phyloP scores from a whole-genome alignment of 1,284 basidiomycete genomes.

The Ceratobasidium sp. region DNA sequence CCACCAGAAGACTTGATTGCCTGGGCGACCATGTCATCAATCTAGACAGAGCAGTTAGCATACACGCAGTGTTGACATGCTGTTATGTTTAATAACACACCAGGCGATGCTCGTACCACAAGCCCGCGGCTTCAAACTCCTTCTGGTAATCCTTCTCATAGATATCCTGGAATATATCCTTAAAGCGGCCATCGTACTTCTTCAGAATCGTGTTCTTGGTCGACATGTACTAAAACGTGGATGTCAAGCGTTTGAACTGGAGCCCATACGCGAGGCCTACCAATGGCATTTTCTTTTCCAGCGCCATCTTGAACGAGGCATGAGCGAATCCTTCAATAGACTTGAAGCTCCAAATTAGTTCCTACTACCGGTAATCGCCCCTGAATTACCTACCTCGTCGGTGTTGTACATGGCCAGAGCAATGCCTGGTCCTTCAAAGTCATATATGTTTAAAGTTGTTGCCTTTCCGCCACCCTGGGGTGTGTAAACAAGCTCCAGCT shows the following conservation, averaged over 20 bases:
- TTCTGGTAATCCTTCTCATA: constrained; percentile 85
- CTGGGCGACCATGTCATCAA: constrained; percentile 97
- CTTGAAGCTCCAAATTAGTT: constrained; percentile 49
- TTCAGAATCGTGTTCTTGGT: constrained; percentile 98
- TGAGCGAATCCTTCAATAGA: constrained; percentile 96
- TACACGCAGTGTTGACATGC: constrained; percentile 33
- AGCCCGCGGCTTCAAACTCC: constrained; percentile 79
- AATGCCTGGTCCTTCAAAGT: constrained; percentile 89
- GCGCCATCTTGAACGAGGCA: constrained; percentile 98
- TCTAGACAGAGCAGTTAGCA: constrained; percentile 44
- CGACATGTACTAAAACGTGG: constrained; percentile 77
- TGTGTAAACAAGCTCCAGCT: constrained; percentile 86
- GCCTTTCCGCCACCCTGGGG: constrained; percentile 71
- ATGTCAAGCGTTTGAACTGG: not conserved
- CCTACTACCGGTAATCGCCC: not conserved
- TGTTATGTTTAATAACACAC: constrained; percentile 49
- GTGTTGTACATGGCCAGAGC: constrained; percentile 97
- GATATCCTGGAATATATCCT: constrained; percentile 97
- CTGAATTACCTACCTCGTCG: constrained; percentile 66
- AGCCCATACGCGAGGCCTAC: constrained; percentile 51
- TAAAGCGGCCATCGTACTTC: constrained; percentile 97
- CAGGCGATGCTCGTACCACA: constrained; percentile 96
- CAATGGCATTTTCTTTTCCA: constrained; percentile 91
- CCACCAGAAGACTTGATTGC: constrained; percentile 96
- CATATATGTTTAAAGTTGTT: constrained; percentile 80